Percentiles rank a stretch among this genome's conserved stretches.
Evolutionary conservation across 2,329 filamentous ascomycete genomes (phyloP).

Genomic region (Trichoderma koningiopsis): DNA sequence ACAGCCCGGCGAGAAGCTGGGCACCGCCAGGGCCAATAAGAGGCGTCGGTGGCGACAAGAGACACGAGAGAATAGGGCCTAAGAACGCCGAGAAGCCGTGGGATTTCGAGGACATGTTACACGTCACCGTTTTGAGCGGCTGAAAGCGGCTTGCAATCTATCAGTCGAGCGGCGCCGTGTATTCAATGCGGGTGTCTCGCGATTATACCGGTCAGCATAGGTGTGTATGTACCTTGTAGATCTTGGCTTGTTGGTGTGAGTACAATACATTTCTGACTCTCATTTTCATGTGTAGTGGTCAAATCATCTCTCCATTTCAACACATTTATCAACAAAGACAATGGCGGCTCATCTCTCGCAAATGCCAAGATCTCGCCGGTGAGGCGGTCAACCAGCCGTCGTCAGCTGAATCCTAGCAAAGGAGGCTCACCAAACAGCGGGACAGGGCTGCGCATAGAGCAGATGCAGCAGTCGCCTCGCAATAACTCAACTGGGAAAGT

Average conservation of each 20-base stretch:
- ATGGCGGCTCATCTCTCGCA: neutral
- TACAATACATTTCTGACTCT: neutral
- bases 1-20: slow-evolving; percentile 2
- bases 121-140: slow-evolving; percentile 4
- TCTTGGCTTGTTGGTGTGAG: neutral
- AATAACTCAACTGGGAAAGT: neutral
- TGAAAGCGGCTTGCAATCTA: slow-evolving; percentile 1
- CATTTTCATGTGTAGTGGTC: neutral
- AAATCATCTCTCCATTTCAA: neutral
- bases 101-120: neutral
- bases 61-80: neutral
- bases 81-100: neutral
- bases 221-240: neutral
- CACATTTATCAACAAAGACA: neutral
- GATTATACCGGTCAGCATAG: neutral
- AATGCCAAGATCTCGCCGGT: neutral
- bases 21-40: neutral
- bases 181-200: neutral
- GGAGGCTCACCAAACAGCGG: neutral
- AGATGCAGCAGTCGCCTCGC: slow-evolving; percentile 6
- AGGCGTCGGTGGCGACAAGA: neutral
- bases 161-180: neutral
- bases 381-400: neutral
- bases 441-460: neutral
- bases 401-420: neutral